phyloP scores from a whole-genome alignment of 202 grass and related monocot species.

The Schoenoplectus tabernaemontani region DNA sequence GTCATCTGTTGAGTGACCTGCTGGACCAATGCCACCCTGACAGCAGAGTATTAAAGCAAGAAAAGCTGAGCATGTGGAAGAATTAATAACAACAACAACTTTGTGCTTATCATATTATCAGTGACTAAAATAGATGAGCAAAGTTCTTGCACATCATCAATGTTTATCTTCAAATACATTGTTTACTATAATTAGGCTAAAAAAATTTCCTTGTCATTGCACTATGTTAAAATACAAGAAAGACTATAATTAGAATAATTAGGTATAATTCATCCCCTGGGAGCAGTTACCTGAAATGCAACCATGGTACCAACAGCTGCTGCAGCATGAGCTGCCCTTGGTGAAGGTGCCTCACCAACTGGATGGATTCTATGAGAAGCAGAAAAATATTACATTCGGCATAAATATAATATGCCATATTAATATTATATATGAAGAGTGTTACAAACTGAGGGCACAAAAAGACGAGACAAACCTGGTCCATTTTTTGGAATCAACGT shows the following conservation, averaged over 20 bases:
- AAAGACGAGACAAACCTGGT: conserved; percentile 40
- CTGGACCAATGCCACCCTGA: conserved; percentile 91
- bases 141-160: not conserved
- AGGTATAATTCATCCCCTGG: not conserved
- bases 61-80: not conserved
- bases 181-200: too few species aligned
- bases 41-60: not conserved
- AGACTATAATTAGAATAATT: not conserved
- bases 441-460: not conserved
- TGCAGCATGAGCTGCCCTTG: conserved; percentile 83
- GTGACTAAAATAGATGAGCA: not conserved
- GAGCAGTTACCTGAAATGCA: conserved; percentile 74
- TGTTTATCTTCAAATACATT: too few species aligned
- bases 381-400: not conserved
- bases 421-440: too few species aligned
- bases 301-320: conserved; percentile 91
- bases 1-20: conserved; percentile 96
- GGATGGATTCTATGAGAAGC: conserved; percentile 53
- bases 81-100: not conserved
- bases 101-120: not conserved
- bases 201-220: too few species aligned
- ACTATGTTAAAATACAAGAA: not conserved
- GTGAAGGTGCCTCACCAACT: conserved; percentile 68
- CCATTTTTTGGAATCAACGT: conserved; percentile 67
- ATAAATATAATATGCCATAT: not conserved